Percentiles rank a stretch among this genome's conserved stretches.
These are phyloP conservation scores for Kwoniella shivajii DNA, from an alignment of 1,284 basidiomycete species.

Conservation along the genomic window DNA sequence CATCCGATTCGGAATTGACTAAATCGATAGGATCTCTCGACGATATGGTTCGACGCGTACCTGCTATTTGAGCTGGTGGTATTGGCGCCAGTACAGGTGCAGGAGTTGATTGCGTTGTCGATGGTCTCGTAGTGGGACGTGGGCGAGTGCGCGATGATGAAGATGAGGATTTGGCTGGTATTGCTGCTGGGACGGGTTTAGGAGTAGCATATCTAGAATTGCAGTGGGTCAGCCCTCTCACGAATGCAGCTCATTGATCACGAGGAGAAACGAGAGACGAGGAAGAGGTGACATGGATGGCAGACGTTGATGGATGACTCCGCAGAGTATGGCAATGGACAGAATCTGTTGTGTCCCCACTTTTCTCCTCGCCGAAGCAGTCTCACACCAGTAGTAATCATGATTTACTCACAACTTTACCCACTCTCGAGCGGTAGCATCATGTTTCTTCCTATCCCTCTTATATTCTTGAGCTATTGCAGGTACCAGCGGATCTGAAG, in stretches of 20 bases:
- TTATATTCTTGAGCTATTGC: constrained; percentile 76
- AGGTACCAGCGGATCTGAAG: constrained; percentile 59
- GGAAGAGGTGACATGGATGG: not conserved
- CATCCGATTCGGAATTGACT: constrained; percentile 15
- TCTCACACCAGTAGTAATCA: too few species aligned
- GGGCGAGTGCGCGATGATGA: constrained; percentile 7
- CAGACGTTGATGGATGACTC: not conserved
- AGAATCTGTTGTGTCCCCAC: not conserved
- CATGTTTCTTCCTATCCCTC: constrained; percentile 84
- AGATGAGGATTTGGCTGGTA: constrained; percentile 4
- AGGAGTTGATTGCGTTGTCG: constrained; percentile 1
- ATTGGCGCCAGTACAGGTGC: constrained; percentile 1
- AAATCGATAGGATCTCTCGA: constrained; percentile 9
- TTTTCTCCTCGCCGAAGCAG: not conserved
- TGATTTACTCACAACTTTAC: constrained; percentile 78
- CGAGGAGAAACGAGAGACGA: not conserved
- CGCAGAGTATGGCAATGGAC: not conserved
- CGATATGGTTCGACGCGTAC: constrained; percentile 20
- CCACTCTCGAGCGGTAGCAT: constrained; percentile 91
- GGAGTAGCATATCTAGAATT: constrained; percentile 38
- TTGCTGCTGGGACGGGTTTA: constrained; percentile 12
- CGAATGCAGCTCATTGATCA: not conserved
- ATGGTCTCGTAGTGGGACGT: constrained; percentile 10
- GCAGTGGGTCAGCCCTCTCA: constrained; percentile 1
- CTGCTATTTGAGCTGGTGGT: constrained; percentile 26